Percentiles rank a stretch among this genome's conserved stretches.
Evolutionary conservation across 2,329 filamentous ascomycete species (phyloP).

Genomic region (Aspergillus luchuensis): DNA sequence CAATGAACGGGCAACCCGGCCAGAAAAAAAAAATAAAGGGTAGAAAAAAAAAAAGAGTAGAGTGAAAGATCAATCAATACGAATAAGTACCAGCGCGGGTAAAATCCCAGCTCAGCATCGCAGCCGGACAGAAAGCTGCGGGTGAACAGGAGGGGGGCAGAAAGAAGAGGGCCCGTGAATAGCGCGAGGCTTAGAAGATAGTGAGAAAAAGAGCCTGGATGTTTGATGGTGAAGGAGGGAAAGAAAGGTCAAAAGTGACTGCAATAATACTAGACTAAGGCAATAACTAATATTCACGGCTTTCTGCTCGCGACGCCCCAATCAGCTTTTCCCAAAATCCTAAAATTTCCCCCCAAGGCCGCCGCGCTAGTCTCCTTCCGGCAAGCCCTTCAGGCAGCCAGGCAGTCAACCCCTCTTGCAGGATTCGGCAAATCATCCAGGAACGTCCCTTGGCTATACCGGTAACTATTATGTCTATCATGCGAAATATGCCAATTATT

Average conservation of each 20-base stretch:
- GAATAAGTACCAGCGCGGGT: conserved; percentile 10
- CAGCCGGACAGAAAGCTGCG: conserved; percentile 21
- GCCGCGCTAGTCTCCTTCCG: conserved; percentile 23
- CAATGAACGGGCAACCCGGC: neutral
- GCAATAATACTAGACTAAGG: neutral
- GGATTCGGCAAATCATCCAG: neutral
- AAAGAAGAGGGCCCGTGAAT: neutral
- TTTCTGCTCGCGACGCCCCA: neutral
- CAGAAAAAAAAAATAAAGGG: neutral
- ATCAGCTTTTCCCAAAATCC: neutral
- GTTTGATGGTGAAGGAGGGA: neutral
- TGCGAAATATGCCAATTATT: neutral
- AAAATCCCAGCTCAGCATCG: conserved; percentile 30
- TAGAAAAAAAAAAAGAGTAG: conserved; percentile 12
- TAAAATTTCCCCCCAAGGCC: conserved; percentile 12
- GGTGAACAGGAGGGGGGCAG: conserved; percentile 12
- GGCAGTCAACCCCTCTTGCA: neutral
- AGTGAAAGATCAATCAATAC: neutral
- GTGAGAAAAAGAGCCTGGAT: neutral
- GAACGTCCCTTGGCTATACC: neutral
- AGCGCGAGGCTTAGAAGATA: too few relatives aligned
- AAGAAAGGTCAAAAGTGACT: neutral
- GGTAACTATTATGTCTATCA: neutral
- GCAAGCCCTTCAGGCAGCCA: conserved; percentile 16
- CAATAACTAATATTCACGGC: neutral